phyloP scores from a whole-genome alignment of 805 yeast genomes.

The Pichia scutulata region DNA sequence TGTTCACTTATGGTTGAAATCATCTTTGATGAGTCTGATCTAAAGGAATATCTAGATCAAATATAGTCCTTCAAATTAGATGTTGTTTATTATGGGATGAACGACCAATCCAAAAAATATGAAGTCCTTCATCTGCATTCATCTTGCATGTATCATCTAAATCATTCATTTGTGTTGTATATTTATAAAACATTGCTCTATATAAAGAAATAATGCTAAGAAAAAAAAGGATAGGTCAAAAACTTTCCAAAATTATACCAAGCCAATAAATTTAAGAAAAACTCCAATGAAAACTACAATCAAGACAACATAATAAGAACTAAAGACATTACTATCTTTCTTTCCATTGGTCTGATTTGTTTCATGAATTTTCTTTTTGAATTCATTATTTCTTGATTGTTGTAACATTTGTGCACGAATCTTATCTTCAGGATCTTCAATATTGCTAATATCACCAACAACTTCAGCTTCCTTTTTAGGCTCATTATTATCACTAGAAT shows the following conservation, averaged over 20 bases:
- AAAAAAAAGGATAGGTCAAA: no score
- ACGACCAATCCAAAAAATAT: background rate
- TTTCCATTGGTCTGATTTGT: background rate
- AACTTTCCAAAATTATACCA: background rate
- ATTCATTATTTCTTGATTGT: conserved; percentile 9
- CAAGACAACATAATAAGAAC: background rate
- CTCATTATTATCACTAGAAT: conserved; percentile 11
- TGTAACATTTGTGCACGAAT: conserved; percentile 36
- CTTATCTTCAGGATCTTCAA: conserved; percentile 62
- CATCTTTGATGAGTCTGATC: conserved; percentile 65
- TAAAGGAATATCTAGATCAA: conserved; percentile 37
- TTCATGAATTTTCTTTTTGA: background rate
- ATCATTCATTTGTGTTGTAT: background rate
- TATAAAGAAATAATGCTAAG: background rate
- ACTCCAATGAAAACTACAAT: background rate
- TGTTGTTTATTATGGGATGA: conserved; percentile 1
- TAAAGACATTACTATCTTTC: background rate
- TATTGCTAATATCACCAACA: conserved; percentile 27
- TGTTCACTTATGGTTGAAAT: conserved; percentile 92
- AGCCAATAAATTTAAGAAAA: background rate
- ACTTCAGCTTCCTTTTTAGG: conserved; percentile 18
- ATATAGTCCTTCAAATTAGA: background rate
- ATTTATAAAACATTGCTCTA: background rate
- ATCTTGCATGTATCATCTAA: background rate
- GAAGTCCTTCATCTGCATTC: background rate